Percentiles rank a stretch among this genome's conserved stretches.
Evolutionary conservation across 768 basidiomycete species (phyloP).

Genomic region (Leucocoprinus sp.): DNA sequence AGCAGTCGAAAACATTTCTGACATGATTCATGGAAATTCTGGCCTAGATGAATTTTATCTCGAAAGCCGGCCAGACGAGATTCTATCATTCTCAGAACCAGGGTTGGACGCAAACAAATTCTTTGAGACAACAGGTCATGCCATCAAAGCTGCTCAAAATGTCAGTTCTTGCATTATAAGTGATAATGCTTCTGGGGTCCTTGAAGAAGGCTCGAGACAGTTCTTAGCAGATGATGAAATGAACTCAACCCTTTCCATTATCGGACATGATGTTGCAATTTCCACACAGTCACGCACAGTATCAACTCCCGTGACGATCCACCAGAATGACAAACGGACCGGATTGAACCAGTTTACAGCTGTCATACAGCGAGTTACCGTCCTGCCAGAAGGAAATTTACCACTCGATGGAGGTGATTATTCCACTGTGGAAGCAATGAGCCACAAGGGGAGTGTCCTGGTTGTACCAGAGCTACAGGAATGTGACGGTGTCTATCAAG

Average conservation of each 20-base stretch:
- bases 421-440: background rate
- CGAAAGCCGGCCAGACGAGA: background rate
- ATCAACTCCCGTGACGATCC: background rate
- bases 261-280: no score
- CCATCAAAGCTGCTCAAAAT: background rate
- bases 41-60: background rate
- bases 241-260: no score
- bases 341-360: no score
- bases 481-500: conserved; percentile 24
- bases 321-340: background rate
- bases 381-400: background rate
- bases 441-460: conserved; percentile 7
- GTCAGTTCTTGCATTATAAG: no score
- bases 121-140: background rate
- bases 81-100: background rate
- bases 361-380: no score
- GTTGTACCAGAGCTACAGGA: conserved; percentile 19
- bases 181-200: no score
- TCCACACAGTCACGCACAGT: background rate
- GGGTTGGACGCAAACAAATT: background rate
- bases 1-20: background rate
- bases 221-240: no score
- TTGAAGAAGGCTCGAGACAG: no score
- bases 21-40: background rate
- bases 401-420: background rate